Base-by-base conservation (phyloP, 2,329 filamentous ascomycete species). In the Talaromyces sp. region DNA sequence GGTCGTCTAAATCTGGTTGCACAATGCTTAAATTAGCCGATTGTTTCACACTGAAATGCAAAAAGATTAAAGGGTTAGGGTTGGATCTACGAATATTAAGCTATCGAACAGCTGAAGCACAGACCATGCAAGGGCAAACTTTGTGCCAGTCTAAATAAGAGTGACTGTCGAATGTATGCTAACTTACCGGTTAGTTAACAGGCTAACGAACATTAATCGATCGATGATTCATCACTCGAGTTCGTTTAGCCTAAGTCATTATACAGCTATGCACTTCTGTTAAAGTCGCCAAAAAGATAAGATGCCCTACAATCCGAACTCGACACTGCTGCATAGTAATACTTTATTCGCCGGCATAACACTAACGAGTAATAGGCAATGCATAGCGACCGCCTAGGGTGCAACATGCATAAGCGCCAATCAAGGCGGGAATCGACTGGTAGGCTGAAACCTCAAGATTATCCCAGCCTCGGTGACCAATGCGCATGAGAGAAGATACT, bases 341-440 rank as follows among this genome's bases (percentile, higher is more conserved):
- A 48, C 28, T 10, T 35, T 33, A 35, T 19, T 48, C 50, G 17
- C 35, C 33, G 19, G 36, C 35, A 39, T 39, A 21, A 19, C 21
- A 40, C 50, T 53, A 53, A 53, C 11, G 22, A 40, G 21, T 40
- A 53, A 53, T 15, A 53, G 50, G 36, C 22, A 53, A 53, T 53
- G 50, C 50, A 25, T 35, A 40, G 50, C 50, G 50, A 53, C 7
- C 25, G 50, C 50, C 33, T 39, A 28, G 50, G n/a, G 35, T 9
- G 45, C 45, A 40, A 52, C 48, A 28, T 37, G 33, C 36, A 22
- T 48, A 48, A 25, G 25, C 45, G 45, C 45, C 45, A 48, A 48
- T 48, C 45, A 48, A 19, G 50, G 50, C 50, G 50, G 50, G 35
- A 53, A 53, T 53, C 35, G 35, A 53, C 22, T 53, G 50, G 50